These are phyloP conservation scores for Corylus heterophylla DNA, from an alignment of 306 rosid species.

Conservation along the genomic window DNA sequence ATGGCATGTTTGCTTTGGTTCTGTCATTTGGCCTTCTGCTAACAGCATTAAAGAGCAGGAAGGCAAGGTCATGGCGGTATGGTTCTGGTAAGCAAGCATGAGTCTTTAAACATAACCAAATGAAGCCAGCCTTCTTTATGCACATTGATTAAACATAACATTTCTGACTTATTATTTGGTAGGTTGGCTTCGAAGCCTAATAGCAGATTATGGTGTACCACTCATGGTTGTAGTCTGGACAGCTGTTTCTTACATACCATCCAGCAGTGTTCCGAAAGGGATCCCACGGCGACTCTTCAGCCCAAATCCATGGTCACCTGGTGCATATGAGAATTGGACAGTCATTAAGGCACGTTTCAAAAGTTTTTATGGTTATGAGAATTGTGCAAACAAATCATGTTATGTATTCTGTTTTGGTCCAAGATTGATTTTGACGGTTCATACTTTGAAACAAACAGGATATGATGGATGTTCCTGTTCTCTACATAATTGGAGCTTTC, in stretches of 20 bases:
- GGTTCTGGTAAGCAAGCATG: slow-evolving; percentile 71
- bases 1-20: slow-evolving; percentile 98
- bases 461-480: slow-evolving; percentile 81
- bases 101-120: slow-evolving; percentile 1
- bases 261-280: slow-evolving; percentile 70
- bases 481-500: slow-evolving; percentile 89
- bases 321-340: slow-evolving; percentile 97
- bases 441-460: slow-evolving; percentile 49
- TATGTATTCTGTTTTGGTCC: background rate
- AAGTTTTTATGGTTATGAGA: slow-evolving; percentile 4
- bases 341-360: slow-evolving; percentile 68
- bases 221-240: slow-evolving; percentile 97
- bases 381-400: too few species aligned
- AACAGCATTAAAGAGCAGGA: slow-evolving; percentile 82
- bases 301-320: slow-evolving; percentile 99
- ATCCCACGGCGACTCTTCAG: slow-evolving; percentile 92
- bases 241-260: slow-evolving; percentile 81
- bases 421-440: background rate
- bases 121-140: slow-evolving; percentile 7
- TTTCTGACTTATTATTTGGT: slow-evolving; percentile 3
- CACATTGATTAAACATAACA: background rate
- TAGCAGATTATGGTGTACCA: slow-evolving; percentile 98
- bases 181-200: slow-evolving; percentile 86
- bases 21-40: slow-evolving; percentile 95
- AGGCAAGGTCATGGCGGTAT: slow-evolving; percentile 98